Evolutionary conservation across 108 stramenopile genomes (phyloP).

Genomic region (Bacterosira constricta): DNA sequence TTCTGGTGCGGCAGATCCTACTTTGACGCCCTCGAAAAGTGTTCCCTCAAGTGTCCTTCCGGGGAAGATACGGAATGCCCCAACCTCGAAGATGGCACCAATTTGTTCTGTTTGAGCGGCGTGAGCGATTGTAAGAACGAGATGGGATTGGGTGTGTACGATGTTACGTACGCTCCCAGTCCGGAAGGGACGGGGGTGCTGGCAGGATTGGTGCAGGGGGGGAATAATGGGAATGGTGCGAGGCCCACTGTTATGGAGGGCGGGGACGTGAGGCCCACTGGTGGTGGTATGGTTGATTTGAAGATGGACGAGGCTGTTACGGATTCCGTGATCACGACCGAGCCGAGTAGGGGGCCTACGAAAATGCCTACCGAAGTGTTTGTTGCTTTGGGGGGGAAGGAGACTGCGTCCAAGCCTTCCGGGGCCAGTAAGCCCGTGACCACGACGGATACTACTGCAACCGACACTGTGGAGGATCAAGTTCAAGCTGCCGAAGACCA

Average conservation of each 20-base stretch:
- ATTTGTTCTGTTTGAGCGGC: conserved; percentile 45
- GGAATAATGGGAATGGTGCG: neutral
- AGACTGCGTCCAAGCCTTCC: neutral
- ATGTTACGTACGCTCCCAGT: too few species aligned
- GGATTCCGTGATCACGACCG: neutral
- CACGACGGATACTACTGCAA: neutral
- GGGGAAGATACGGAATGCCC: conserved; percentile 39
- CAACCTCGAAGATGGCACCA: neutral
- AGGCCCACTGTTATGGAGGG: too few species aligned
- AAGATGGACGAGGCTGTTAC: neutral
- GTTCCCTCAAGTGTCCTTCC: conserved; percentile 28
- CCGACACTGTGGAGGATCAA: neutral
- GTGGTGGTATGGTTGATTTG: too few species aligned
- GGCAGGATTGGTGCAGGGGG: neutral
- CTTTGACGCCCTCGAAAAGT: conserved; percentile 40
- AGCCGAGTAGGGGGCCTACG: neutral
- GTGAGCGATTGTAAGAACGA: conserved; percentile 40
- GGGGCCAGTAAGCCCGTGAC: neutral
- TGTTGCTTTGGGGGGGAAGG: neutral
- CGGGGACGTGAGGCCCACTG: too few species aligned
- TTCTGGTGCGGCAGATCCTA: conserved; percentile 45
- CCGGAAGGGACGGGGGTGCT: too few species aligned
- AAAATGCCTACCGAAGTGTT: neutral
- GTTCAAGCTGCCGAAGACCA: neutral
- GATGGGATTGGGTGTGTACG: conserved; percentile 31